Conservation (phyloP, 345 rosid genomes). For the Boechera retrofracta region DNA sequence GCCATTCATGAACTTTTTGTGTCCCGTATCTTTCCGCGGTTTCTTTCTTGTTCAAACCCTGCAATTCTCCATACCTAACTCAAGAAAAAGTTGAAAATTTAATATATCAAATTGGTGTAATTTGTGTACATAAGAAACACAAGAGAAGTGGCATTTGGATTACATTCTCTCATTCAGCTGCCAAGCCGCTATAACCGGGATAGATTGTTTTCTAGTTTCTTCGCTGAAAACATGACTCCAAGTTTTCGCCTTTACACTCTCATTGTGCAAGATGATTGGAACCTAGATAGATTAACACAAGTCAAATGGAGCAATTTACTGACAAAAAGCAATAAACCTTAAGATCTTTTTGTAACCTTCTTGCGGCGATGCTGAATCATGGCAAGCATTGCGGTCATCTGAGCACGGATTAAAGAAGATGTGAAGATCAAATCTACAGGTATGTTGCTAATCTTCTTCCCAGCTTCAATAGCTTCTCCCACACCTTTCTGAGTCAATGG, state of each 20-base stretch:
- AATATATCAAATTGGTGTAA: neutral
- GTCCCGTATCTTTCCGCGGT: conserved; percentile 94
- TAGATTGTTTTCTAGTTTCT: conserved; percentile 79
- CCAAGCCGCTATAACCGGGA: conserved; percentile 91
- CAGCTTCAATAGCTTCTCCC: conserved; percentile 98
- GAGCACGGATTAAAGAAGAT: conserved; percentile 91
- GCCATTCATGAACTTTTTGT: conserved; percentile 95
- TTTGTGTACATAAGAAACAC: neutral
- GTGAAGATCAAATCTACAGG: conserved; percentile 95
- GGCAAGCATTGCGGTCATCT: conserved; percentile 99
- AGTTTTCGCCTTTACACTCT: conserved; percentile 73
- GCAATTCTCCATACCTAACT: conserved; percentile 92
- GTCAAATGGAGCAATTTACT: neutral
- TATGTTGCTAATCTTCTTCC: conserved; percentile 91
- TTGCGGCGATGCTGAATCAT: conserved; percentile 95
- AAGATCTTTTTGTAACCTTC: conserved; percentile 57
- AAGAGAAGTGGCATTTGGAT: conserved; percentile 17
- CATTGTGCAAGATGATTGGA: conserved; percentile 78
- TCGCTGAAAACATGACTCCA: conserved; percentile 95
- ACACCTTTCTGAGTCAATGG: conserved; percentile 93
- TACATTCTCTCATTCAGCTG: conserved; percentile 99
- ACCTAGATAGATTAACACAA: conserved; percentile 53
- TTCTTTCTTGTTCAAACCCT: conserved; percentile 95
- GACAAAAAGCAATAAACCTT: neutral
- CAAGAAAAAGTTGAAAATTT: neutral